These are phyloP conservation scores for Cladosporium sp. DNA, from an alignment of 2,329 filamentous ascomycete genomes.

Conservation along the genomic window DNA sequence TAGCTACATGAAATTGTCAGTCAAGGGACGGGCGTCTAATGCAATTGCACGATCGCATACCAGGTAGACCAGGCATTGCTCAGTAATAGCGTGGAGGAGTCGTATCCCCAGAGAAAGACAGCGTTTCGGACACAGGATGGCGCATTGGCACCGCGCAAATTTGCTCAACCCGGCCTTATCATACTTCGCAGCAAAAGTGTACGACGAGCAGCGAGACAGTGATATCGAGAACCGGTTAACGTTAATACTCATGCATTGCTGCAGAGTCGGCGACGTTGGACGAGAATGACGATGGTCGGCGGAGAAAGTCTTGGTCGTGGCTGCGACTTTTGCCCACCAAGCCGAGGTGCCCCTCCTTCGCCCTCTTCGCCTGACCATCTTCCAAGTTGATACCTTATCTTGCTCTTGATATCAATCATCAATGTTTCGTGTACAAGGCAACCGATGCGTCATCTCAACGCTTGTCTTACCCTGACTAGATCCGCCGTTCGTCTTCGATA, in stretches of 20 bases:
- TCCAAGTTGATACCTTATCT: neutral
- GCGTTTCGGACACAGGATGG: slow-evolving; percentile 16
- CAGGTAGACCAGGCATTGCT: slow-evolving; percentile 48
- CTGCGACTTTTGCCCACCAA: neutral
- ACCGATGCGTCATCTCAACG: slow-evolving; percentile 8
- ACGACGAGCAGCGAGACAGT: neutral
- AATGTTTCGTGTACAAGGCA: slow-evolving; percentile 7
- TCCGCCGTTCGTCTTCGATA: neutral
- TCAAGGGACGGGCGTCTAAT: neutral
- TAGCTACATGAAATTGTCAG: slow-evolving; percentile 53
- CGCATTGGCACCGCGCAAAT: slow-evolving; percentile 8
- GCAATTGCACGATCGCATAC: slow-evolving; percentile 31
- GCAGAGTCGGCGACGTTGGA: slow-evolving; percentile 17
- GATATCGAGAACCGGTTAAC: neutral
- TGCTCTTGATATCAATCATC: neutral
- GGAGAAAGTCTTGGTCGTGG: neutral
- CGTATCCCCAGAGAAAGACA: slow-evolving; percentile 9
- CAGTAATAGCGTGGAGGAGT: slow-evolving; percentile 11
- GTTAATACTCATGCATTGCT: neutral
- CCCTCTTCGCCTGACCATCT: neutral
- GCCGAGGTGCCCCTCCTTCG: neutral
- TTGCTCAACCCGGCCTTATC: slow-evolving; percentile 11
- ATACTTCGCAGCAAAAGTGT: neutral
- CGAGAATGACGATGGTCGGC: slow-evolving; percentile 15
- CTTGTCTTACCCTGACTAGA: slow-evolving; percentile 1